Conservation (phyloP, 257 asterid species). For the Haberlea rhodopensis region DNA sequence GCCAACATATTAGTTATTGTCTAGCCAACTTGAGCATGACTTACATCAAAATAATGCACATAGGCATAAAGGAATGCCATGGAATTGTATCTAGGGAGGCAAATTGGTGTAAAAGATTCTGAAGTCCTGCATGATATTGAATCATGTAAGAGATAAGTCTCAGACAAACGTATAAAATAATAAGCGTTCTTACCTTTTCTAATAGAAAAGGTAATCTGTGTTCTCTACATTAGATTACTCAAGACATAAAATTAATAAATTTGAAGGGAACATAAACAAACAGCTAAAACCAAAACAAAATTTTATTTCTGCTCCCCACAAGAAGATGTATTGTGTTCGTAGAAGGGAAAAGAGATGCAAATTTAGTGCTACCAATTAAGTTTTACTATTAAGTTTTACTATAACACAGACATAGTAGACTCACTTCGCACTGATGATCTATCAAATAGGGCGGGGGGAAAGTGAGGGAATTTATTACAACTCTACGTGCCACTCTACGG, state of each 20-base stretch:
- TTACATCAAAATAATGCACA: conserved; percentile 97
- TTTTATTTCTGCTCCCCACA: not conserved
- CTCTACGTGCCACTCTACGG: not conserved
- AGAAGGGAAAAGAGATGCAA: conserved; percentile 5
- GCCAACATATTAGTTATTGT: not conserved
- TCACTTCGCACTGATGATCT: no score
- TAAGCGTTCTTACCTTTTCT: not conserved
- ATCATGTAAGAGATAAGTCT: conserved; percentile 18
- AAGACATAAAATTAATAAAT: not conserved
- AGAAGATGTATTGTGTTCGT: not conserved
- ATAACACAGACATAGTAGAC: not conserved
- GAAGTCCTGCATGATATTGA: conserved; percentile 73
- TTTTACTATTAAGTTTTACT: no score
- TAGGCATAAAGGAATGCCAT: conserved; percentile 94
- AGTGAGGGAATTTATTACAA: no score
- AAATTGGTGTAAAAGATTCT: conserved; percentile 96
- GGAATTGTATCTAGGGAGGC: conserved; percentile 96
- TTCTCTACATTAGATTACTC: not conserved
- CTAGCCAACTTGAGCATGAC: conserved; percentile 30
- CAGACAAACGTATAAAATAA: conserved; percentile 15
- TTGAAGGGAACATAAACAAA: not conserved
- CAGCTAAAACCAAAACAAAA: not conserved
- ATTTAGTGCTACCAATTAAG: no score
- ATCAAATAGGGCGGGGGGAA: no score
- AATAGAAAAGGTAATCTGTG: not conserved